phyloP scores from a whole-genome alignment of 352 stramenopile species.

The Globisporangium orthogonon region DNA sequence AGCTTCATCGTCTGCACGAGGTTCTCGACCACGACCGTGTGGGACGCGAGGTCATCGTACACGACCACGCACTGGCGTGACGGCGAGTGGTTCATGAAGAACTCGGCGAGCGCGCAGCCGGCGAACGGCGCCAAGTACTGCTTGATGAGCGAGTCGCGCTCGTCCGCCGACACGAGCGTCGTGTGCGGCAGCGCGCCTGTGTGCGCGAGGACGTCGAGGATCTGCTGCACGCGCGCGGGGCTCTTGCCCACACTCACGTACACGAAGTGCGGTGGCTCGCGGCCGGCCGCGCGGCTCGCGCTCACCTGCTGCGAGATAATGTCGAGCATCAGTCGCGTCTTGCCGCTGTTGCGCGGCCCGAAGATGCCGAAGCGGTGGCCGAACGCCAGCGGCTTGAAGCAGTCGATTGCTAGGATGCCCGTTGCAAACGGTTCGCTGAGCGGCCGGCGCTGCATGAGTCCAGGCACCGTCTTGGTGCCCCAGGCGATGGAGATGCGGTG shows the following conservation, averaged over 20 bases:
- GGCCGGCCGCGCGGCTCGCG: conserved; percentile 14
- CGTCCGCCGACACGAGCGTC: conserved; percentile 60
- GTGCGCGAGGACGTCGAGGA: conserved; percentile 44
- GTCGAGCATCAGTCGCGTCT: conserved; percentile 62
- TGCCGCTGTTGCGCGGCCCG: conserved; percentile 61
- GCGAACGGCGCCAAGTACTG: conserved; percentile 82
- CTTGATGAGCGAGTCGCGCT: conserved; percentile 63
- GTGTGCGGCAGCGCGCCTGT: conserved; percentile 39
- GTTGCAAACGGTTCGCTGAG: conserved; percentile 54
- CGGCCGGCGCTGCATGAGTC: conserved; percentile 47
- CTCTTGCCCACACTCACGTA: conserved; percentile 74
- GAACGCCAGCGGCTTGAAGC: conserved; percentile 64
- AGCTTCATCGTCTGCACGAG: conserved; percentile 70
- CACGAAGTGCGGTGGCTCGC: conserved; percentile 56
- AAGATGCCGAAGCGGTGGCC: conserved; percentile 65
- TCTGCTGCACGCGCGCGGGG: conserved; percentile 48
- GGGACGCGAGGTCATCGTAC: conserved; percentile 73
- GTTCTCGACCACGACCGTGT: conserved; percentile 65
- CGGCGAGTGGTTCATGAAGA: conserved; percentile 44
- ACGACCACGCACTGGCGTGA: conserved; percentile 53
- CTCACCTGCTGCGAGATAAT: conserved; percentile 58
- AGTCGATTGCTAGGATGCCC: conserved; percentile 66
- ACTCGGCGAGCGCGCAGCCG: conserved; percentile 67
- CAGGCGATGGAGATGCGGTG: conserved; percentile 39
- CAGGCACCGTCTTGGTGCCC: conserved; percentile 54